Conservation (phyloP, 768 basidiomycete genomes). For the Lentinula lateritia region DNA sequence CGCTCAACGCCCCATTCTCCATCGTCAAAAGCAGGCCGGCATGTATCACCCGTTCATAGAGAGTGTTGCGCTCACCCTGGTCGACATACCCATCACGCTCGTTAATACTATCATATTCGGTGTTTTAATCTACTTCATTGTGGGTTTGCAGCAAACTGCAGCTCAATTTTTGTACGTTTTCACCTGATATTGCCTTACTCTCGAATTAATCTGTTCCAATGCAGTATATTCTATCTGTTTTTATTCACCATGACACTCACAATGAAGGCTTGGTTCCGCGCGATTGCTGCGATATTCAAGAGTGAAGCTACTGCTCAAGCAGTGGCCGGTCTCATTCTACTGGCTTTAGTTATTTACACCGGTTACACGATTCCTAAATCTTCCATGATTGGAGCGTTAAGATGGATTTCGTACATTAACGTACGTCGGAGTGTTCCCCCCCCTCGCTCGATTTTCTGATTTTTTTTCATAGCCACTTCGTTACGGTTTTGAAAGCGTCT, state of each 20-base stretch:
- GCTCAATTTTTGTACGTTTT: constrained; percentile 61
- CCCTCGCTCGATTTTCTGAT: neutral
- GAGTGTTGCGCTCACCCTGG: constrained; percentile 51
- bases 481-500: constrained; percentile 70
- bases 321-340: constrained; percentile 35
- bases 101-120: constrained; percentile 37
- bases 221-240: constrained; percentile 55
- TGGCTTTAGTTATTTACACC: constrained; percentile 50
- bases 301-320: constrained; percentile 59
- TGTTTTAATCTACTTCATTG: constrained; percentile 57
- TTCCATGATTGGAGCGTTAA: constrained; percentile 62
- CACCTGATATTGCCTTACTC: neutral
- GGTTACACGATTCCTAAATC: constrained; percentile 58
- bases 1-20: constrained; percentile 53
- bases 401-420: constrained; percentile 64
- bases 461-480: constrained; percentile 46
- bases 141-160: constrained; percentile 47
- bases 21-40: constrained; percentile 51
- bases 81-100: constrained; percentile 56
- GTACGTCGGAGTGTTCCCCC: constrained; percentile 24
- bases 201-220: neutral
- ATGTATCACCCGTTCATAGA: constrained; percentile 58
- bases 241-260: constrained; percentile 52
- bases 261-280: constrained; percentile 76
- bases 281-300: constrained; percentile 54